phyloP scores from a whole-genome alignment of 208 protist species.

The Leishmania aethiopica region DNA sequence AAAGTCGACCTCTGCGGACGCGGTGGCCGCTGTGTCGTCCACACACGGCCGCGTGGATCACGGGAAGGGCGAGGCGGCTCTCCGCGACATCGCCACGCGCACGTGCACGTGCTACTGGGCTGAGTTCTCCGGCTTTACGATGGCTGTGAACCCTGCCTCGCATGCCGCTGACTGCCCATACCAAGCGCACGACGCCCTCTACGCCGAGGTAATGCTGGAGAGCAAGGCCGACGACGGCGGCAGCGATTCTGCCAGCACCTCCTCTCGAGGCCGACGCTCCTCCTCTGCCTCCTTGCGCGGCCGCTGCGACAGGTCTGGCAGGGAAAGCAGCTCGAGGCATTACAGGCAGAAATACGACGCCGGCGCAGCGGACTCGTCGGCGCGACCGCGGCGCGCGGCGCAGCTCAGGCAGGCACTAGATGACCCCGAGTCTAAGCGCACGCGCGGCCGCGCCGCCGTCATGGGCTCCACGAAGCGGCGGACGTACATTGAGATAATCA shows the following conservation, averaged over 20 bases:
- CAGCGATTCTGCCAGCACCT: neutral
- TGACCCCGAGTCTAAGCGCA: conserved; percentile 2
- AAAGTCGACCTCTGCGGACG: neutral
- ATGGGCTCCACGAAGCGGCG: conserved; percentile 28
- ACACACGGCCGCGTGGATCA: neutral
- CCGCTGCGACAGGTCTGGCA: neutral
- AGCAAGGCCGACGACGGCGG: neutral
- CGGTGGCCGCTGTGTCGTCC: conserved; percentile 3
- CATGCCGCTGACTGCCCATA: conserved; percentile 67
- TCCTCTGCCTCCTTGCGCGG: neutral
- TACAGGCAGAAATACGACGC: neutral
- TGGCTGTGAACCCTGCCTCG: conserved; percentile 70
- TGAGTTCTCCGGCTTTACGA: conserved; percentile 47
- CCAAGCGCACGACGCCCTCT: conserved; percentile 37
- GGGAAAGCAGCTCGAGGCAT: neutral
- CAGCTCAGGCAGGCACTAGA: neutral
- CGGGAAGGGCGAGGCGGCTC: conserved; percentile 11
- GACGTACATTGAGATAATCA: conserved; percentile 31
- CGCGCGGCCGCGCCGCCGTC: conserved; percentile 21
- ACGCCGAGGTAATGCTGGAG: conserved; percentile 22
- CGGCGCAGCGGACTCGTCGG: neutral
- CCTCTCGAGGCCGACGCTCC: neutral
- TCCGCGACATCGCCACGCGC: conserved; percentile 31
- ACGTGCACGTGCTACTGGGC: conserved; percentile 53
- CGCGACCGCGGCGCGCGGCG: neutral